Conservation (phyloP, 192 early-diverging fungal species). For the Chytriomyces confervae region DNA sequence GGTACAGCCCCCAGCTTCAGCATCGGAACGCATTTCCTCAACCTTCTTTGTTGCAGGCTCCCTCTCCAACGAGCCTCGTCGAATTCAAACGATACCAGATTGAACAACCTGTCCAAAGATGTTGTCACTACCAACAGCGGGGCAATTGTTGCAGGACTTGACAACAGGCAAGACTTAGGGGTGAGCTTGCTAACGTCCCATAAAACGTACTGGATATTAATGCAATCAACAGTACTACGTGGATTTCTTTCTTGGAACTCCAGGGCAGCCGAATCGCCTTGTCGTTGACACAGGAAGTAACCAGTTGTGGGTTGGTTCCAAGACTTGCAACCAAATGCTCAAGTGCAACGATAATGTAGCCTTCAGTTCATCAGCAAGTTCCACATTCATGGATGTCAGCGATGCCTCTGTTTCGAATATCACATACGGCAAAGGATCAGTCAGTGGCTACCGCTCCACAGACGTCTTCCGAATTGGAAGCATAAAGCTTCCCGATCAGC, state of each 20-base stretch:
- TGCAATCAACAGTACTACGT: background rate
- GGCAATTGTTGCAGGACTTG: background rate
- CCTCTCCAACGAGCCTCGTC: no score
- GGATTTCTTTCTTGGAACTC: slow-evolving; percentile 9
- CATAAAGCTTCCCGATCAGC: background rate
- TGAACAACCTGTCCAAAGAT: background rate
- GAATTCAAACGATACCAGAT: no score
- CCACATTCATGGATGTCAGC: background rate
- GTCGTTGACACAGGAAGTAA: slow-evolving; percentile 18
- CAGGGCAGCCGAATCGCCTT: background rate
- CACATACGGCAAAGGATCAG: slow-evolving; percentile 25
- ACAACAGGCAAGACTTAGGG: background rate
- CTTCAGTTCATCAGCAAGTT: background rate
- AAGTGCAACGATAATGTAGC: slow-evolving; percentile 2
- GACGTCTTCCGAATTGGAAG: background rate
- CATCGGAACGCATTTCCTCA: no score
- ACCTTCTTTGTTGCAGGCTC: no score
- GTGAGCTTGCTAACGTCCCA: background rate
- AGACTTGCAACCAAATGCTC: background rate
- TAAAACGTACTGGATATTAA: background rate
- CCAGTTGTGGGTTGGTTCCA: slow-evolving; percentile 7
- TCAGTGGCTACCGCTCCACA: background rate
- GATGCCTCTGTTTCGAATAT: background rate
- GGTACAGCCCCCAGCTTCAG: no score
- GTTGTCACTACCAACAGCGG: background rate